A percentile compares a stretch with the other conserved stretches of the same genome.
These are phyloP conservation scores for Aspergillus floridensis DNA, from an alignment of 2,329 filamentous ascomycete species.

Conservation along the genomic window DNA sequence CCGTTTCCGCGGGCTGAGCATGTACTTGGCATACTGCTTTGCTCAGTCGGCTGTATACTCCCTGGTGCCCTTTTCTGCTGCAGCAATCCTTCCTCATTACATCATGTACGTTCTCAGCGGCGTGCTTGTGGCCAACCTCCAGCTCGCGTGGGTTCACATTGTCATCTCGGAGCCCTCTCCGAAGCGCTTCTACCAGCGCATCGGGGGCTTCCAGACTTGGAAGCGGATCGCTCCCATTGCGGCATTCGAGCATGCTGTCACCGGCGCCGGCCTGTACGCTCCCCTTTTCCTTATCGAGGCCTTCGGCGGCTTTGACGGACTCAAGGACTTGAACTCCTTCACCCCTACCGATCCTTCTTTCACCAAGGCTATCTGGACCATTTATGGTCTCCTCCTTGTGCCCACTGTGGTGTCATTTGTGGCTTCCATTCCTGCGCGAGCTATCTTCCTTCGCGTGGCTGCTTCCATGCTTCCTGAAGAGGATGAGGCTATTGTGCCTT, in stretches of 20 bases:
- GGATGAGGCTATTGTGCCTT: slow-evolving; percentile 80
- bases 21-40: slow-evolving; percentile 50
- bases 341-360: background rate
- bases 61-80: slow-evolving; percentile 27
- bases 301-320: slow-evolving; percentile 33
- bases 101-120: slow-evolving; percentile 58
- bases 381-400: slow-evolving; percentile 34
- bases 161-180: slow-evolving; percentile 70
- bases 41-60: slow-evolving; percentile 46
- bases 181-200: slow-evolving; percentile 65
- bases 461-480: slow-evolving; percentile 80
- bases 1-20: slow-evolving; percentile 65
- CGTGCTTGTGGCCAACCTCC: slow-evolving; percentile 64
- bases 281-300: slow-evolving; percentile 45
- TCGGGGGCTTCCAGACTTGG: slow-evolving; percentile 65
- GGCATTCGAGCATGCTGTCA: slow-evolving; percentile 59
- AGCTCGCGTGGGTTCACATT: slow-evolving; percentile 79
- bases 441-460: slow-evolving; percentile 78
- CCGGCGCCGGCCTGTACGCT: slow-evolving; percentile 45
- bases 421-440: slow-evolving; percentile 70
- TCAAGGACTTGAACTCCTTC: slow-evolving; percentile 3
- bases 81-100: slow-evolving; percentile 43
- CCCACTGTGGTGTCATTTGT: slow-evolving; percentile 55
- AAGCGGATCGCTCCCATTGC: slow-evolving; percentile 69
- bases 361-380: slow-evolving; percentile 9